phyloP scores from a whole-genome alignment of 352 stramenopile genomes.

The Globisporangium rhizosaccharum region DNA sequence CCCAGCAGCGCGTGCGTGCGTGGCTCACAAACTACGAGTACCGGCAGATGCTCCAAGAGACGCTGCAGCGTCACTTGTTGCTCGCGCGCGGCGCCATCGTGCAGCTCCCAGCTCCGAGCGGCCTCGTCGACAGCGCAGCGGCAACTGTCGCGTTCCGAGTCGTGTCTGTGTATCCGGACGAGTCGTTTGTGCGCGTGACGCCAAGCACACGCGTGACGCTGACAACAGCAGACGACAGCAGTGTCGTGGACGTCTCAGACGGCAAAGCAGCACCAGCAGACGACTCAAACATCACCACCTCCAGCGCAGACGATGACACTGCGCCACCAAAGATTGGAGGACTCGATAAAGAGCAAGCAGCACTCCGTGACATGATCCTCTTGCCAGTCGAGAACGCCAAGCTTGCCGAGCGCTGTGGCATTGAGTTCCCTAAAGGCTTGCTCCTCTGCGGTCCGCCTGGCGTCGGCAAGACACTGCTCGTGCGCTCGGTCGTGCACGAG shows the following conservation, averaged over 20 bases:
- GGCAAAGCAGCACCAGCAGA: background rate
- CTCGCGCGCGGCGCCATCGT: conserved; percentile 35
- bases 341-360: conserved; percentile 53
- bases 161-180: conserved; percentile 40
- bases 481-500: conserved; percentile 57
- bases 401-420: conserved; percentile 20
- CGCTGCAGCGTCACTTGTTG: conserved; percentile 44
- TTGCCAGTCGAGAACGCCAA: conserved; percentile 37
- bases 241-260: background rate
- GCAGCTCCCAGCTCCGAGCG: conserved; percentile 25
- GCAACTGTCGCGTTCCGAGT: conserved; percentile 29
- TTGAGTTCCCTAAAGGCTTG: conserved; percentile 71
- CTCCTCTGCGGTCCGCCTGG: conserved; percentile 71
- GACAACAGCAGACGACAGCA: background rate
- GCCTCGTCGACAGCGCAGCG: conserved; percentile 7
- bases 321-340: conserved; percentile 38
- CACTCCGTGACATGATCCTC: conserved; percentile 67
- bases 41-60: conserved; percentile 47
- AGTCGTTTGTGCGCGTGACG: conserved; percentile 29
- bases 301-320: background rate
- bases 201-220: conserved; percentile 49
- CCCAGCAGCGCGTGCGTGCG: background rate
- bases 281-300: background rate
- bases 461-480: conserved; percentile 78
- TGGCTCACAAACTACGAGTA: conserved; percentile 24